Base-by-base conservation (phyloP, 169 alveolate species). In the Miamiensis avidus region DNA sequence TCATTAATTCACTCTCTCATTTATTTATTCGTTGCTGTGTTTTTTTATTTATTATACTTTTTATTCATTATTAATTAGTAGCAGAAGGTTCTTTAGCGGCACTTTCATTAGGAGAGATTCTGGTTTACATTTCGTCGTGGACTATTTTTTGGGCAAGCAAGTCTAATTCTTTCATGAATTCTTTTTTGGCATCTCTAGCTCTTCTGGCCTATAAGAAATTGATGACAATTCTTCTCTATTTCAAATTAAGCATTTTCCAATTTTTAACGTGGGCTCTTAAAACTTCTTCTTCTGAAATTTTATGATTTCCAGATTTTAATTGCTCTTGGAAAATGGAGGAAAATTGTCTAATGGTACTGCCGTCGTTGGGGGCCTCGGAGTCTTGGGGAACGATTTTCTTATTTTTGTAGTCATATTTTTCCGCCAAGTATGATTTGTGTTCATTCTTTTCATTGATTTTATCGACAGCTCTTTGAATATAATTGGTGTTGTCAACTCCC, bases 101-200 rank as follows among this genome's bases (percentile, higher is more conserved):
- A 26, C 29, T 15, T 11, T 49, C 75, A 29, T 79, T 79, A 0
- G 84, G 30, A 26, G 29, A 34, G n/a, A n/a, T n/a, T 34, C 84
- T 69, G 29, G 75, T 29, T n/a, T 65, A 31, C 32, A 82, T 75
- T 1, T 29, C n/a, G 76, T 82, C 88, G 72, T 82, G 32, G 74
- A 77, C 87, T 31, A 82, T 79, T 64, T 90, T 86, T 76, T 86
- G 82, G n/a, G 93, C 93, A 29, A 92, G 65, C 29, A 88, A 82
- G 31, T 88, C 84, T 16, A 94, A 85, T 79, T 94, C 97, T 81
- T 89, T 92, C 78, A 92, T 77, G 86, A 94, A 92, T 34, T 91
- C 83, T 69, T 89, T 84, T 81, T 93, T 92, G 25, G 94, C 94
- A 49, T 91, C 94, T 76, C 78, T 84, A 0, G 97, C 92, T 77